Base-by-base conservation (phyloP, 2,329 filamentous ascomycete genomes). In the Botryotinia convoluta region DNA sequence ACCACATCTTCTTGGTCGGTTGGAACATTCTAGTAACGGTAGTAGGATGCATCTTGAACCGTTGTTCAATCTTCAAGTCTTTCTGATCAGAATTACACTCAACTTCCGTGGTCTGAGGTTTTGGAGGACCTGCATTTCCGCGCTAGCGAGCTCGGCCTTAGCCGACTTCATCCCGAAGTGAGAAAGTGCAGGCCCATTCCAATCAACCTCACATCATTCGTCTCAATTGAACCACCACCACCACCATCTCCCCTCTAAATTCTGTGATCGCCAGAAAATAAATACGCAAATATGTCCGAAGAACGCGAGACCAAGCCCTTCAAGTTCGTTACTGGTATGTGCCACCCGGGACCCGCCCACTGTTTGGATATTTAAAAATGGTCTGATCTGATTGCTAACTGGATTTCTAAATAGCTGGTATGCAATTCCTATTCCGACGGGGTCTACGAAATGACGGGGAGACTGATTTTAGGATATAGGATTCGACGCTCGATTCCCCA, bases 301-400 rank as follows among this genome's bases (percentile, higher is more conserved):
- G 93, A 96, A 86, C 88, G 90, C 83, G 93, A 97, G 85, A 98
- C 95, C 87, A 99, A 98, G 91, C 97, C 97, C 86, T 99, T 99
- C 92, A 99, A 99, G 93, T 98, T 98, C 87, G 96, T 98, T 83
- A 98, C 95, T 87, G 95, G 95, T 97, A 90, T 85, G 93, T 74
- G 77, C 76, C 74, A 74, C 35, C 37, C 37, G 37, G 72, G 69
- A n/a, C 39, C 51, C 51, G 42, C 45, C 72, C 69, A 74, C 75
- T 74, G 74, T 71, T 51, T 74, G 73, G 65, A 73, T 39, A 75
- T 76, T 35, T 72, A 71, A 63, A 75, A 79, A 79, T 80, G 78
- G 77, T 75, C 74, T 79, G 77, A 76, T 77, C 42, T 78, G 77
- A 76, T 77, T 81, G 82, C 84, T 86, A 82, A 86, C 80, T 69